phyloP scores from a whole-genome alignment of 23 red algal genomes.

The Agarophyton chilense region DNA sequence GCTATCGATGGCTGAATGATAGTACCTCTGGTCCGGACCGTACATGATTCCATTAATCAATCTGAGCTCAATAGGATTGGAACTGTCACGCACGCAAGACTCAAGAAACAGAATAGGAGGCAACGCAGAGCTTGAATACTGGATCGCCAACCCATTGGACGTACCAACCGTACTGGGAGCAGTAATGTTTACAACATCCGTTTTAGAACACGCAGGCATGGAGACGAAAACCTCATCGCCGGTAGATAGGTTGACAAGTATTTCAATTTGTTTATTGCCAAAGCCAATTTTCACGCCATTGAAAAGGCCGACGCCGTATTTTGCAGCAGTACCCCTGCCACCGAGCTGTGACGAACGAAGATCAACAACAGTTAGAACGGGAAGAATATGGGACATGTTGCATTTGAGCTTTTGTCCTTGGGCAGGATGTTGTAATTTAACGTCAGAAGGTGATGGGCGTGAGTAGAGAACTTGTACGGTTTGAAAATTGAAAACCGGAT shows the following conservation, averaged over 20 bases:
- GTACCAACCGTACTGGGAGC: conserved; percentile 40
- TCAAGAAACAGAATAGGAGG: conserved; percentile 58
- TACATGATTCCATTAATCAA: conserved; percentile 72
- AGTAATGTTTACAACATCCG: not conserved
- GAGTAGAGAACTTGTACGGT: conserved; percentile 51
- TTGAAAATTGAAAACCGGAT: conserved; percentile 18
- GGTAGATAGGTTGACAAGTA: conserved; percentile 11
- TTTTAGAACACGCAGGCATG: conserved; percentile 4
- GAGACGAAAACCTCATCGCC: conserved; percentile 23
- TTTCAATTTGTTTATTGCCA: conserved; percentile 15
- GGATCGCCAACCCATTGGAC: conserved; percentile 53
- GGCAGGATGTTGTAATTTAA: conserved; percentile 31
- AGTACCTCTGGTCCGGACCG: conserved; percentile 66
- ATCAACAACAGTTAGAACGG: conserved; percentile 34
- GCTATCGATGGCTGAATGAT: conserved; percentile 40
- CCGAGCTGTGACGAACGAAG: conserved; percentile 22
- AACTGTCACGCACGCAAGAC: conserved; percentile 5
- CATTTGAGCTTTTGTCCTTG: conserved; percentile 26
- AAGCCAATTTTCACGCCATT: conserved; percentile 52
- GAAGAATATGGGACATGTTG: conserved; percentile 45
- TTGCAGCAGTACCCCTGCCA: conserved; percentile 46
- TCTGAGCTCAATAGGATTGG: not conserved
- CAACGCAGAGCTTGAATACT: conserved; percentile 16
- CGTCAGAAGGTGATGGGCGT: conserved; percentile 32
- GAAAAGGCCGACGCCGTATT: conserved; percentile 45